A percentile compares a stretch with the other conserved stretches of the same genome.
These are phyloP conservation scores for Metahyphopichia silvanorum DNA, from an alignment of 805 yeast species.

Conservation along the genomic window DNA sequence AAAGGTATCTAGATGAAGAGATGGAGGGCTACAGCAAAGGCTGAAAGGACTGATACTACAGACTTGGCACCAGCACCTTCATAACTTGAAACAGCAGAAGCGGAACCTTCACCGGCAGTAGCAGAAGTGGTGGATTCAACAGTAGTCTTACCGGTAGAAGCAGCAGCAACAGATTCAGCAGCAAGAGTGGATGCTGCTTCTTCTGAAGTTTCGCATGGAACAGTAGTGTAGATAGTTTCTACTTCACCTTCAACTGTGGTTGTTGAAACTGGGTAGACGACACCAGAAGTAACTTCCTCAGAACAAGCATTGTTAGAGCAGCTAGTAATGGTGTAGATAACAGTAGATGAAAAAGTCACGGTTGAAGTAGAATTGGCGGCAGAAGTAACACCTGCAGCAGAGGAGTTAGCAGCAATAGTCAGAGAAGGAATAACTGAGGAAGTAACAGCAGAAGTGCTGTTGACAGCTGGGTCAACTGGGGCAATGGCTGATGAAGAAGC, in stretches of 20 bases:
- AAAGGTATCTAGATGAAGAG: conserved; percentile 20
- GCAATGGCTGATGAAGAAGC: conserved; percentile 5
- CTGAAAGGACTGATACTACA: conserved; percentile 20
- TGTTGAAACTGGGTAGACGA: conserved; percentile 14
- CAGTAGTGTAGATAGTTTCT: conserved; percentile 38
- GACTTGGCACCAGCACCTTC: conserved; percentile 13
- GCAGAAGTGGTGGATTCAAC: not conserved
- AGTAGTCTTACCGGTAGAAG: conserved; percentile 1
- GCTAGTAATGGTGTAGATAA: conserved; percentile 24
- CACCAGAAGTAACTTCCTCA: not conserved
- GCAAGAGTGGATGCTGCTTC: conserved; percentile 8
- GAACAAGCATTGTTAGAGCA: conserved; percentile 23
- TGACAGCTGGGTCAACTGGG: too few species aligned
- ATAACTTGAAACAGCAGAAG: conserved; percentile 4
- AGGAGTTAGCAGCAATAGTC: not conserved
- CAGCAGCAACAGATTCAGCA: conserved; percentile 1
- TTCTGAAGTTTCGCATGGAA: conserved; percentile 32
- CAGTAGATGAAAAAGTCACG: conserved; percentile 14
- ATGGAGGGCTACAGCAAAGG: conserved; percentile 26
- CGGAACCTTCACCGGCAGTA: not conserved
- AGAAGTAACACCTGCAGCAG: conserved; percentile 1
- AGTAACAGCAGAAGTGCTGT: not conserved
- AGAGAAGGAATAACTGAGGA: not conserved
- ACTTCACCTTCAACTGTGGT: conserved; percentile 23
- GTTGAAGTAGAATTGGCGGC: conserved; percentile 1